A percentile compares a stretch with the other conserved stretches of the same genome.
Evolutionary conservation across 139 green algal genomes (phyloP).

Genomic region (Chlorella sorokiniana): DNA sequence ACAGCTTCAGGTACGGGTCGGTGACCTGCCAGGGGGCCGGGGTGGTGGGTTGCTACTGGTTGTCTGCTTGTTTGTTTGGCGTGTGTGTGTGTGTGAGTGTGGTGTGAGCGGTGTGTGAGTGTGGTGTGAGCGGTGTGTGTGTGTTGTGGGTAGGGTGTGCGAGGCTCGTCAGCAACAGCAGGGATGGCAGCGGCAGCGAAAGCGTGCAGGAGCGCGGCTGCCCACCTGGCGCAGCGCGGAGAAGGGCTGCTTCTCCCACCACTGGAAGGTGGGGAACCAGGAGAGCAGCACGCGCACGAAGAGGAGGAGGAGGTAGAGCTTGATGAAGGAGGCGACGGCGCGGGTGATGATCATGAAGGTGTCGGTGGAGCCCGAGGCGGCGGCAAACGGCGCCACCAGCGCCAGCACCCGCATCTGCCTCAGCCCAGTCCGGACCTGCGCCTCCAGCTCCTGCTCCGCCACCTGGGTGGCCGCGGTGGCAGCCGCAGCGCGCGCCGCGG

Average conservation of each 20-base stretch:
- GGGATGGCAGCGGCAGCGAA: background rate
- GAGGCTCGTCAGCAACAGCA: background rate
- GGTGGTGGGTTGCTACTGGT: background rate
- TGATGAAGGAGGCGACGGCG: constrained; percentile 63
- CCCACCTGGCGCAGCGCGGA: constrained; percentile 86
- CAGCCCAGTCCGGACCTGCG: constrained; percentile 42
- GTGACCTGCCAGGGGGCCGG: constrained; percentile 76
- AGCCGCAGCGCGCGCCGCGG: background rate
- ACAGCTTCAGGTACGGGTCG: constrained; percentile 98
- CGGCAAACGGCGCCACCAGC: constrained; percentile 61
- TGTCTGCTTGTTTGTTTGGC: too few relatives aligned
- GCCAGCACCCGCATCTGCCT: constrained; percentile 45
- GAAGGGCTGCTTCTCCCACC: constrained; percentile 95
- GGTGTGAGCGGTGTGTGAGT: too few relatives aligned
- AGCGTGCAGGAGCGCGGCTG: too few relatives aligned
- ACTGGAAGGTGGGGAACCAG: constrained; percentile 94
- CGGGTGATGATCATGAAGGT: constrained; percentile 58
- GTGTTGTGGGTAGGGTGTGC: too few relatives aligned
- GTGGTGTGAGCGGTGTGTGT: too few relatives aligned
- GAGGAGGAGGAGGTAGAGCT: constrained; percentile 94
- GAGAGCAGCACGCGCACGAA: constrained; percentile 95
- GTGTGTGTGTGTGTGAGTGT: too few relatives aligned
- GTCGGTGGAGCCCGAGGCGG: constrained; percentile 31
- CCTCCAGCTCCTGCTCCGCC: constrained; percentile 31
- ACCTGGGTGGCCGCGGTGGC: background rate